Evolutionary conservation across 2,329 filamentous ascomycete genomes (phyloP).

Genomic region (Ascochyta lentis): DNA sequence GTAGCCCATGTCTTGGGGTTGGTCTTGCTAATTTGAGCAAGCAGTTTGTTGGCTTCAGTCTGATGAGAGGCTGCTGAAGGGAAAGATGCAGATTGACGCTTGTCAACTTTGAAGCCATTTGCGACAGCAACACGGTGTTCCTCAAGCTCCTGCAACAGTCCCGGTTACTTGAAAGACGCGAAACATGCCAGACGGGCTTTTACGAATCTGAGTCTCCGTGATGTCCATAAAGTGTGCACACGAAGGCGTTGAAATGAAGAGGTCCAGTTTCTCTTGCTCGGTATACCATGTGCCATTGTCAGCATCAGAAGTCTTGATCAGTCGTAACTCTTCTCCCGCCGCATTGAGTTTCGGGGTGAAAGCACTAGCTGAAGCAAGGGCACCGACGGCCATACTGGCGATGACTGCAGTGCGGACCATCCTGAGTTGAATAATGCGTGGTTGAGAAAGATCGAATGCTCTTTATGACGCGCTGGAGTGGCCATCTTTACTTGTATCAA

Average conservation of each 20-base stretch:
- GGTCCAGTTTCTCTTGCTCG: conserved; percentile 18
- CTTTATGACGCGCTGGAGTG: background rate
- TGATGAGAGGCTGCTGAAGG: conserved; percentile 19
- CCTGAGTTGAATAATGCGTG: background rate
- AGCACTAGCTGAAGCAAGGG: conserved; percentile 6
- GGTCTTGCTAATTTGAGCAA: conserved; percentile 21
- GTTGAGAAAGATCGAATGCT: background rate
- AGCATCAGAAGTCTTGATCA: conserved; percentile 18
- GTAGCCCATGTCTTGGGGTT: conserved; percentile 23
- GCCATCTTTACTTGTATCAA: background rate
- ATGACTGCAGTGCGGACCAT: conserved; percentile 13
- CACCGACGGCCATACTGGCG: conserved; percentile 7
- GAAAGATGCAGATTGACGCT: conserved; percentile 19
- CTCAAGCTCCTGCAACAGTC: conserved; percentile 10
- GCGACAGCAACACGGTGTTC: conserved; percentile 16
- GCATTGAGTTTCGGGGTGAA: conserved; percentile 12
- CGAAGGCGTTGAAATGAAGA: conserved; percentile 18
- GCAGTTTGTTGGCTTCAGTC: conserved; percentile 14
- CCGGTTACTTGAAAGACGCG: background rate
- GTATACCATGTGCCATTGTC: conserved; percentile 22
- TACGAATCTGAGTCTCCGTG: conserved; percentile 16
- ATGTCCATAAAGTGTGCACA: conserved; percentile 22
- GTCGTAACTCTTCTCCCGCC: conserved; percentile 17
- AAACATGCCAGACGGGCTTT: no score
- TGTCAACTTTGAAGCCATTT: conserved; percentile 16